These are phyloP conservation scores for Trichoderma oligosporum DNA, from an alignment of 2,329 filamentous ascomycete species.

Conservation along the genomic window DNA sequence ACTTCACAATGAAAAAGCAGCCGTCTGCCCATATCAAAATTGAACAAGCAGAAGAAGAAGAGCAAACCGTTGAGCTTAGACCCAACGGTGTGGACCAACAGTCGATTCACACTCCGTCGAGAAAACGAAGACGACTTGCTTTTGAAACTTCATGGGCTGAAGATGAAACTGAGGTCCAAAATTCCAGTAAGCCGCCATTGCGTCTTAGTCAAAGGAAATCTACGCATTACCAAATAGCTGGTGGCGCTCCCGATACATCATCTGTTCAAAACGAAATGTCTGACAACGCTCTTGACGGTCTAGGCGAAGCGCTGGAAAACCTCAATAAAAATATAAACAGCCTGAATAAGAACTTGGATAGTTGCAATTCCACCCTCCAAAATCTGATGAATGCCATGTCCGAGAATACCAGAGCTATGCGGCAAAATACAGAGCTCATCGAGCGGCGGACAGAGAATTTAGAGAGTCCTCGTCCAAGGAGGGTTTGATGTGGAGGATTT, in stretches of 20 bases:
- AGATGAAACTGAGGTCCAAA: background rate
- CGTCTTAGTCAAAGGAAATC: no score
- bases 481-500: no score
- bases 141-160: background rate
- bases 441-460: no score
- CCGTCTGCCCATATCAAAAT: background rate
- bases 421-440: background rate
- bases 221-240: background rate
- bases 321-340: no score
- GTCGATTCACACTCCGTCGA: background rate
- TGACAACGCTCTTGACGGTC: no score
- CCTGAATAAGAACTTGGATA: background rate
- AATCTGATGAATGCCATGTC: background rate
- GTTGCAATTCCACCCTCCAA: background rate
- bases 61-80: no score
- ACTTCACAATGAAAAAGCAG: background rate
- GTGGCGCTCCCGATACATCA: background rate
- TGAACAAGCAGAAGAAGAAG: background rate
- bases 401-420: background rate
- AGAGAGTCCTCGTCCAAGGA: no score
- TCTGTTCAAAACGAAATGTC: background rate
- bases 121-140: background rate
- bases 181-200: background rate
- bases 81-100: no score
- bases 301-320: no score